Evolutionary conservation across 129 eudicot genomes (phyloP).

Genomic region (Ambrosia trifida): DNA sequence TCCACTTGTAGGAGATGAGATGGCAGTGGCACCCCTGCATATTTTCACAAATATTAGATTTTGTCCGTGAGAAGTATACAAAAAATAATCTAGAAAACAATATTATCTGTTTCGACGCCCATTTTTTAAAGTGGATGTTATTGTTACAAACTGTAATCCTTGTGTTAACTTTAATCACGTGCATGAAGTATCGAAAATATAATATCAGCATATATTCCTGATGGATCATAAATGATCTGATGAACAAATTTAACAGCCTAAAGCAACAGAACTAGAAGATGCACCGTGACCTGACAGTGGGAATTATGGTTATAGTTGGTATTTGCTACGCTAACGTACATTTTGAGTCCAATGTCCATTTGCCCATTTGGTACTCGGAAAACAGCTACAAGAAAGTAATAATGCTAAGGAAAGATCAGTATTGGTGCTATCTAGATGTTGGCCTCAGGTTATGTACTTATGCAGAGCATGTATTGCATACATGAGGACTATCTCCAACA

Average conservation of each 20-base stretch:
- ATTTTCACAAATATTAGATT: constrained; percentile 12
- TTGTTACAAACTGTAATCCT: not conserved
- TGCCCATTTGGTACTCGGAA: not conserved
- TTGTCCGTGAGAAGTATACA: constrained; percentile 2
- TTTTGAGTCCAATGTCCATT: not conserved
- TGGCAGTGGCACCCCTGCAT: constrained; percentile 82
- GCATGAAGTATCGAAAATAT: not conserved
- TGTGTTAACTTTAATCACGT: constrained; percentile 1
- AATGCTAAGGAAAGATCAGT: not conserved
- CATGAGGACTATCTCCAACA: not conserved
- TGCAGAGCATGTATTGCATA: not conserved
- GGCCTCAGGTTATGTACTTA: not conserved
- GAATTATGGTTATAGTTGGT: not conserved
- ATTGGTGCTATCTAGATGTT: not conserved
- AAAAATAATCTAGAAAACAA: constrained; percentile 6
- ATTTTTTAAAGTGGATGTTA: not conserved
- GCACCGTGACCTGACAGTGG: constrained; percentile 1
- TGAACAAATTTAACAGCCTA: not conserved
- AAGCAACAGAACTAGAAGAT: not conserved
- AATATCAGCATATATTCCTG: not conserved
- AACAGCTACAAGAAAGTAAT: not conserved
- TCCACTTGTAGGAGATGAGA: constrained; percentile 61
- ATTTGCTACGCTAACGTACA: not conserved
- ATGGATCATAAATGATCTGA: not conserved
- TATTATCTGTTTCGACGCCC: not conserved